Conservation (phyloP, 2,329 filamentous ascomycete genomes). For the Epichloe brachyelytri region DNA sequence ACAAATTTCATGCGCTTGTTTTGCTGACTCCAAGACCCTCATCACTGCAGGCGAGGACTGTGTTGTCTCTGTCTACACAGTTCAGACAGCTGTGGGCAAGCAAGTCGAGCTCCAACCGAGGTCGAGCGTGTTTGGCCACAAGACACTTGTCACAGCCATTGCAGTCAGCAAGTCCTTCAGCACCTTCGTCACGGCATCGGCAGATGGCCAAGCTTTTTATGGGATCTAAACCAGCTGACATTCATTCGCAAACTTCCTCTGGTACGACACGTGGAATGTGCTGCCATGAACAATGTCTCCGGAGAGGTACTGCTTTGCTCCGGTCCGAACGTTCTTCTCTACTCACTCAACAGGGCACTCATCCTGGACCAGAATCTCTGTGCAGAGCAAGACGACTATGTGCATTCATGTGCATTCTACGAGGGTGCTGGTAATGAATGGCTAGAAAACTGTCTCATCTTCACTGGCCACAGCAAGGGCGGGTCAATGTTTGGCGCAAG, state of each 20-base stretch:
- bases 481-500: conserved; percentile 66
- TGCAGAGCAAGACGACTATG: conserved; percentile 54
- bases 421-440: conserved; percentile 85
- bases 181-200: conserved; percentile 70
- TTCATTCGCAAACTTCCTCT: conserved; percentile 65
- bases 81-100: conserved; percentile 50
- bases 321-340: conserved; percentile 61
- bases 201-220: conserved; percentile 77
- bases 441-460: conserved; percentile 73
- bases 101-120: conserved; percentile 66
- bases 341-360: conserved; percentile 75
- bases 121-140: conserved; percentile 81
- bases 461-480: conserved; percentile 73
- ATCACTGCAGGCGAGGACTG: conserved; percentile 90
- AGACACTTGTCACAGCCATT: conserved; percentile 66
- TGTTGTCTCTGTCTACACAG: conserved; percentile 72
- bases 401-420: conserved; percentile 81
- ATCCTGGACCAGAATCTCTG: conserved; percentile 76
- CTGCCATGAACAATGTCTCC: conserved; percentile 77
- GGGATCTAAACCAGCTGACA: conserved; percentile 85
- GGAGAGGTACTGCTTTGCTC: conserved; percentile 82
- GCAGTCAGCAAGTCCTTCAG: conserved; percentile 82
- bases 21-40: conserved; percentile 81
- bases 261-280: conserved; percentile 52
- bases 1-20: conserved; percentile 69